Conservation (phyloP, 176 grass and related monocot genomes). For the Musa schizocarpa region DNA sequence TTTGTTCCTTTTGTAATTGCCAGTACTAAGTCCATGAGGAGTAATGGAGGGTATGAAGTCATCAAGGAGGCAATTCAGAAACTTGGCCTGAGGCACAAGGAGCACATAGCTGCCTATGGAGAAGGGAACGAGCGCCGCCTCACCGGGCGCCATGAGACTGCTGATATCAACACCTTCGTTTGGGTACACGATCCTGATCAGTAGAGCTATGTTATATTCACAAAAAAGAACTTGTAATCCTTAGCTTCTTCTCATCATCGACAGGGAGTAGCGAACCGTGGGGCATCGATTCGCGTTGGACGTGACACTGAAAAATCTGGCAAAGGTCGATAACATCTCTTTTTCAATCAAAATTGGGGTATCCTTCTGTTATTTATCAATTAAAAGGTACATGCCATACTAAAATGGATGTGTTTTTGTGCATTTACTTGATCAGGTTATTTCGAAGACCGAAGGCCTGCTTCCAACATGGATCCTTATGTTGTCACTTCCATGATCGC, state of each 20-base stretch:
- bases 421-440: slow-evolving; percentile 1
- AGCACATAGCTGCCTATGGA: slow-evolving; percentile 88
- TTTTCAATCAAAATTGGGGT: background rate
- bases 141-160: slow-evolving; percentile 84
- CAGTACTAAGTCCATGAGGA: slow-evolving; percentile 88
- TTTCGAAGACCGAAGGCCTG: slow-evolving; percentile 13
- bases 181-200: slow-evolving; percentile 32
- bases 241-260: background rate
- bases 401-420: background rate
- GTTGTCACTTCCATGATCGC: slow-evolving; percentile 12
- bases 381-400: background rate
- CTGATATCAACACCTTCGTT: slow-evolving; percentile 89
- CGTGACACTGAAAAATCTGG: slow-evolving; percentile 6
- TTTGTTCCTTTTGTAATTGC: background rate
- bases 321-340: slow-evolving; percentile 3
- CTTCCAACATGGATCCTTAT: slow-evolving; percentile 15
- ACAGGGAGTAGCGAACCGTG: slow-evolving; percentile 16
- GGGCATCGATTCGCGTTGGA: slow-evolving; percentile 15
- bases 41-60: slow-evolving; percentile 60
- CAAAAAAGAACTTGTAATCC: too few relatives aligned
- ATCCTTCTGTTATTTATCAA: background rate
- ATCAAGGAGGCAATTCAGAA: slow-evolving; percentile 85
- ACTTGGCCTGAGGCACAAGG: slow-evolving; percentile 47
- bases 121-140: slow-evolving; percentile 89
- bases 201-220: too few relatives aligned